These are phyloP conservation scores for Beauveria brongniartii DNA, from an alignment of 2,329 filamentous ascomycete genomes.

Conservation along the genomic window DNA sequence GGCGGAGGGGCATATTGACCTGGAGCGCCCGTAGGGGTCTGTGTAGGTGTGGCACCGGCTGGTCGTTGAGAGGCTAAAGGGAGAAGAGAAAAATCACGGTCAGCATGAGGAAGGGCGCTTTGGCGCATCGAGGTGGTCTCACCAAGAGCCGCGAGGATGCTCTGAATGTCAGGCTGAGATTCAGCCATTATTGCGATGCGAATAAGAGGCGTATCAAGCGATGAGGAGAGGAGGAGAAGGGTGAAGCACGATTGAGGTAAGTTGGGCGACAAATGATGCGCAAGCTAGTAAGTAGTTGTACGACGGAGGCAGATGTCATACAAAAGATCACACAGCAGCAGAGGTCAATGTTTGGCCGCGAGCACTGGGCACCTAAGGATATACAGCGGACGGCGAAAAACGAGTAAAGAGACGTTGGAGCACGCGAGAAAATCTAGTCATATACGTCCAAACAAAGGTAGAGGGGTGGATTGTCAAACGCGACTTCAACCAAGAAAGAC, in stretches of 20 bases:
- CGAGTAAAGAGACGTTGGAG: neutral
- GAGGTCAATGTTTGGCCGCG: neutral
- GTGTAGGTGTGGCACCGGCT: slow-evolving; percentile 32
- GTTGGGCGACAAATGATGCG: neutral
- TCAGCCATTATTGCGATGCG: slow-evolving; percentile 18
- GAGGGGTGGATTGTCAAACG: neutral
- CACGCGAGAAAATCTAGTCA: slow-evolving; percentile 8
- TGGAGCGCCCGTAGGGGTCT: slow-evolving; percentile 31
- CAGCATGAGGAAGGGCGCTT: slow-evolving; percentile 7
- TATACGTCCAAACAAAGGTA: neutral
- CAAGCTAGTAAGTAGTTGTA: slow-evolving; percentile 1
- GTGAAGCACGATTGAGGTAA: neutral
- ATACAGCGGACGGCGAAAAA: neutral
- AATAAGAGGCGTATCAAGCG: neutral
- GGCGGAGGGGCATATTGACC: slow-evolving; percentile 31
- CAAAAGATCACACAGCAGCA: slow-evolving; percentile 4
- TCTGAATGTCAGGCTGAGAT: slow-evolving; percentile 33
- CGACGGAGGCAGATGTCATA: slow-evolving; percentile 5
- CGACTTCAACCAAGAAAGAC: neutral
- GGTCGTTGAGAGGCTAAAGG: slow-evolving; percentile 36
- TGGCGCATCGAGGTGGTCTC: slow-evolving; percentile 18
- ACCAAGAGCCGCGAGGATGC: slow-evolving; percentile 42
- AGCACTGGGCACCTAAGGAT: slow-evolving; percentile 3
- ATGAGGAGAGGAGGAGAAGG: neutral
- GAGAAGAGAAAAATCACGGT: slow-evolving; percentile 15